Conservation (phyloP, 176 grass and related monocot species). For the Eremochloa ophiuroides region DNA sequence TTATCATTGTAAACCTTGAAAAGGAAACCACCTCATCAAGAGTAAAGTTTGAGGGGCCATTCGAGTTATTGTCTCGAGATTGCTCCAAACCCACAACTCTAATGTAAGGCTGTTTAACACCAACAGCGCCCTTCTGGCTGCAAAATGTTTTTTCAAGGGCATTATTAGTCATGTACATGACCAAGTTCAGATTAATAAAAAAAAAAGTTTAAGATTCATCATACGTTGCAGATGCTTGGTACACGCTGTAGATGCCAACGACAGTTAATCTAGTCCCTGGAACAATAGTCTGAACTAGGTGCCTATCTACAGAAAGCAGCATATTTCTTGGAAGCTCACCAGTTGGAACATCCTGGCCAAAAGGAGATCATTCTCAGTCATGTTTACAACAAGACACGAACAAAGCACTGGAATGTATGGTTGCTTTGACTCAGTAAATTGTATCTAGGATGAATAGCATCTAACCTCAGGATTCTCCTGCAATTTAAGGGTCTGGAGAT, state of each 20-base stretch:
- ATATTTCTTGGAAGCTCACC: slow-evolving; percentile 94
- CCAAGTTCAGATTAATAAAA: not conserved
- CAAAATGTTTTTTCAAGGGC: not conserved
- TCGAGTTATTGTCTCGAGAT: slow-evolving; percentile 72
- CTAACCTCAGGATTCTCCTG: slow-evolving; percentile 98
- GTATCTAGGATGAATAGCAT: not conserved
- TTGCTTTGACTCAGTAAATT: not conserved
- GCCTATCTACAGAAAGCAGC: slow-evolving; percentile 87
- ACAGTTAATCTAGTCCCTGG: slow-evolving; percentile 91
- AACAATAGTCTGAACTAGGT: slow-evolving; percentile 94
- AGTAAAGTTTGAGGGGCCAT: slow-evolving; percentile 74
- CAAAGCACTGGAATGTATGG: not conserved
- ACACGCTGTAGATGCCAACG: slow-evolving; percentile 90
- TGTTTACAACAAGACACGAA: not conserved
- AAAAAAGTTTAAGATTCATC: slow-evolving; percentile 8
- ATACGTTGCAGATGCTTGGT: slow-evolving; percentile 80
- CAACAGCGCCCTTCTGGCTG: slow-evolving; percentile 84
- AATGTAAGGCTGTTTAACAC: slow-evolving; percentile 98
- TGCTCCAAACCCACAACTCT: slow-evolving; percentile 95
- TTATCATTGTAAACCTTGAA: not conserved
- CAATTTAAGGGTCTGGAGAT: slow-evolving; percentile 90
- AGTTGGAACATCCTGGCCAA: slow-evolving; percentile 88
- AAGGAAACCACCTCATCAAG: slow-evolving; percentile 64
- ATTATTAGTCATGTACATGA: not conserved
- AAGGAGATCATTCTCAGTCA: not conserved